Evolutionary conservation across 306 rosid genomes (phyloP).

Genomic region (Quercus berberidifolia): DNA sequence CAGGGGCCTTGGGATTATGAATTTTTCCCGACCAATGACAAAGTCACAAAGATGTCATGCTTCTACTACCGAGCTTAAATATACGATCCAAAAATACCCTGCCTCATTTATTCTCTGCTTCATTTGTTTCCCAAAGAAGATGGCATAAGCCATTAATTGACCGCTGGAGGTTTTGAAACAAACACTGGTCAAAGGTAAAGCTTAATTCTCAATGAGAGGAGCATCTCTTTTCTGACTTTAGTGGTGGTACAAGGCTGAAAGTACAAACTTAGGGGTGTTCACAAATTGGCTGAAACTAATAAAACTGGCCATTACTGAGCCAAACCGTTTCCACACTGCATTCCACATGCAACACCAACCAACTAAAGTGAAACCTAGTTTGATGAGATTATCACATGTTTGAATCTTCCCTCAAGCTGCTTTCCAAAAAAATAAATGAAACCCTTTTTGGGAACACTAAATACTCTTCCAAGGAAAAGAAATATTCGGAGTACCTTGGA

Average conservation of each 20-base stretch:
- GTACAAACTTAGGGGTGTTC: background rate
- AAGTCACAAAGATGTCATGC: background rate
- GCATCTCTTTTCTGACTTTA: background rate
- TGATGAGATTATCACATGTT: too few species aligned
- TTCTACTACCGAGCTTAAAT: background rate
- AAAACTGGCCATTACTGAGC: too few species aligned
- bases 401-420: too few species aligned
- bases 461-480: too few species aligned
- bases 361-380: too few species aligned
- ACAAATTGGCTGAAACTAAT: too few species aligned
- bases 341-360: too few species aligned
- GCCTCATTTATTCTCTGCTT: background rate
- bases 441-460: too few species aligned
- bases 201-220: background rate
- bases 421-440: too few species aligned
- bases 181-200: background rate
- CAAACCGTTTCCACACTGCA: too few species aligned
- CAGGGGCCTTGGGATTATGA: background rate
- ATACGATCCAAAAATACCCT: background rate
- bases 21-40: background rate
- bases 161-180: background rate
- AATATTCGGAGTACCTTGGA: too few species aligned
- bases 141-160: background rate
- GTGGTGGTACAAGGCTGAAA: background rate
- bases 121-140: background rate